A percentile compares a stretch with the other conserved stretches of the same genome.
These are phyloP conservation scores for Thyridium curvatum DNA, from an alignment of 2,329 filamentous ascomycete species.

Conservation along the genomic window DNA sequence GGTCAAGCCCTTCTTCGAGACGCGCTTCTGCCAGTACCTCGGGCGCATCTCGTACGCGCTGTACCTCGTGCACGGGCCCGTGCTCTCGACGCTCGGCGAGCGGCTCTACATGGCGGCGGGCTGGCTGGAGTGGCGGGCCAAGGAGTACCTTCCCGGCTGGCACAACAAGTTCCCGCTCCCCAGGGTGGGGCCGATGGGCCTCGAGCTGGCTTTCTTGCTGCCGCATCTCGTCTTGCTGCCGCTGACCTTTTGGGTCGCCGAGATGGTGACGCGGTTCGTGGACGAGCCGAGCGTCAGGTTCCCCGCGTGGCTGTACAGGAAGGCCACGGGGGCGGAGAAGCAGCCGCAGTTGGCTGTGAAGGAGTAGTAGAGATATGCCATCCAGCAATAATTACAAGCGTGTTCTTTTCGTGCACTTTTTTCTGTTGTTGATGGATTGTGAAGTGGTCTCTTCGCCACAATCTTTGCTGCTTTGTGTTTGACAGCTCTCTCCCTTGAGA, in stretches of 20 bases:
- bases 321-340: constrained; percentile 4
- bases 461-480: no score
- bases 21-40: constrained; percentile 52
- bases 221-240: constrained; percentile 56
- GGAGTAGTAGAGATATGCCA: no score
- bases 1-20: constrained; percentile 54
- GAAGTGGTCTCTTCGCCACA: no score
- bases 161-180: constrained; percentile 48
- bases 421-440: no score
- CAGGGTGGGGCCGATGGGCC: constrained; percentile 48
- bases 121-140: constrained; percentile 32
- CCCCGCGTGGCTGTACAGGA: constrained; percentile 49
- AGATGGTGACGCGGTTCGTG: constrained; percentile 46
- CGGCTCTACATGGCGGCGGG: constrained; percentile 57
- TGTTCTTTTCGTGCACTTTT: no score
- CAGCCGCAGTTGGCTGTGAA: no score
- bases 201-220: constrained; percentile 54
- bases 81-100: constrained; percentile 55
- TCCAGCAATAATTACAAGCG: no score
- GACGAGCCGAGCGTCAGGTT: constrained; percentile 57
- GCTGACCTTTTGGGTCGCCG: constrained; percentile 51
- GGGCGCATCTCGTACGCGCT: constrained; percentile 56
- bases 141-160: constrained; percentile 44
- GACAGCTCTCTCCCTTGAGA: no score
- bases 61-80: constrained; percentile 58